Base-by-base conservation (phyloP, 192 early-diverging fungal genomes). In the Backusella tuberculispora region DNA sequence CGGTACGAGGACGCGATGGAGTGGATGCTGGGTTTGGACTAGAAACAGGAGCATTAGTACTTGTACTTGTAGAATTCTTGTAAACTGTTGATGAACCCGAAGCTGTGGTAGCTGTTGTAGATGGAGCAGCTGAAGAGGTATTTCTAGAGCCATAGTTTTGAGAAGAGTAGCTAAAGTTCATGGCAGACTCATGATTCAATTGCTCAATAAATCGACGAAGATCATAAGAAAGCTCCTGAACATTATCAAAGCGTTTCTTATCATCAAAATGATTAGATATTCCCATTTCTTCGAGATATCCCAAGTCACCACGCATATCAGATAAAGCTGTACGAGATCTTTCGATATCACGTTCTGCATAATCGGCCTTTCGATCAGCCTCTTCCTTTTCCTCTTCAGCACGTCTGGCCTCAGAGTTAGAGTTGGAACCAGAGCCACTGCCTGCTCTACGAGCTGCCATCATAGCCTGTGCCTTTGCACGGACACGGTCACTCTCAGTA, bases 401-500 rank as follows among this genome's bases (percentile, higher is more conserved):
- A 15, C 81, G 75, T 48, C 75, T 50, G 12, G 67, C 29, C 3
- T 68, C 70, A 44, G 43, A 68, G 14, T 60, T 44, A 44, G 43
- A 68, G 14, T 60, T 44, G 37, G 81, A 50, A 12, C 67, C 45
- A 9, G 56, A 44, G 13, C 82, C 81, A 38, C 81, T 84, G 4
- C 76, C 81, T 5, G 80, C 83, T 77, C 86, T 80, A 15, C 82
- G 78, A 60, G 84, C 84, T 68, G 86, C 86, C 66, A 88, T 73
- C 88, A 89, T 87, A 19, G 85, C 74, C 63, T 84, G 80, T 15
- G 84, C 84, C 47, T 83, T 87, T 13, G 88, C 86, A 40, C 83
- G 83, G 65, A 85, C 86, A 46, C 76, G 80, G 56, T 89, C 88
- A 26, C 81, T 75, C 19, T 87, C 86, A 1, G 88, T 87, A 41